Conservation (phyloP, 2,329 filamentous ascomycete species). For the Lasiodiplodia hormozganensis region DNA sequence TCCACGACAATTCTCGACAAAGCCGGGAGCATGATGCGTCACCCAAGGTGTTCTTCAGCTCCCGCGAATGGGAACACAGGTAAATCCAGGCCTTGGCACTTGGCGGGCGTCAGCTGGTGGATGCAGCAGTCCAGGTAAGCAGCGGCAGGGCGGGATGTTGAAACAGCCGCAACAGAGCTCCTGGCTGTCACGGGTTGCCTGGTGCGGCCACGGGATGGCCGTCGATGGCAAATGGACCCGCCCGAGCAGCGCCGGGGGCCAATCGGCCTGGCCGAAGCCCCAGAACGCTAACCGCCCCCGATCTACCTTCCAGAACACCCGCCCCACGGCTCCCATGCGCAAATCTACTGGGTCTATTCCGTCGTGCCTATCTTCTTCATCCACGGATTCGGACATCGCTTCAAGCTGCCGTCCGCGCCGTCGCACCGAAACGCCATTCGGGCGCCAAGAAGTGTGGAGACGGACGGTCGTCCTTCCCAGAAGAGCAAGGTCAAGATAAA, state of each 20-base stretch:
- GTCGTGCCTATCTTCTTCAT: background rate
- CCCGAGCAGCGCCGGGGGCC: background rate
- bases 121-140: background rate
- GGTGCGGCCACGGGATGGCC: slow-evolving; percentile 13
- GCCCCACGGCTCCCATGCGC: background rate
- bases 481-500: background rate
- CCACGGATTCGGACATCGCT: background rate
- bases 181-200: background rate
- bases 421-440: background rate
- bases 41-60: background rate
- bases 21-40: slow-evolving; percentile 1
- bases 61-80: background rate
- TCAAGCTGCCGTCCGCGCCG: background rate
- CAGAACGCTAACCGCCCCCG: slow-evolving; percentile 3
- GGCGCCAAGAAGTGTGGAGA: slow-evolving; percentile 7
- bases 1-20: background rate
- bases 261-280: slow-evolving; percentile 14
- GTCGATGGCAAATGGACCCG: slow-evolving; percentile 19
- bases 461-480: slow-evolving; percentile 8
- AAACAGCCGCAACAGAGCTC: slow-evolving; percentile 9
- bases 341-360: background rate
- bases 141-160: background rate
- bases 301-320: slow-evolving; percentile 12
- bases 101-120: slow-evolving; percentile 5
- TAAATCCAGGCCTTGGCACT: background rate